phyloP scores from a whole-genome alignment of 225 moss, liverwort and hornwort species.

The Bryum argenteum region DNA sequence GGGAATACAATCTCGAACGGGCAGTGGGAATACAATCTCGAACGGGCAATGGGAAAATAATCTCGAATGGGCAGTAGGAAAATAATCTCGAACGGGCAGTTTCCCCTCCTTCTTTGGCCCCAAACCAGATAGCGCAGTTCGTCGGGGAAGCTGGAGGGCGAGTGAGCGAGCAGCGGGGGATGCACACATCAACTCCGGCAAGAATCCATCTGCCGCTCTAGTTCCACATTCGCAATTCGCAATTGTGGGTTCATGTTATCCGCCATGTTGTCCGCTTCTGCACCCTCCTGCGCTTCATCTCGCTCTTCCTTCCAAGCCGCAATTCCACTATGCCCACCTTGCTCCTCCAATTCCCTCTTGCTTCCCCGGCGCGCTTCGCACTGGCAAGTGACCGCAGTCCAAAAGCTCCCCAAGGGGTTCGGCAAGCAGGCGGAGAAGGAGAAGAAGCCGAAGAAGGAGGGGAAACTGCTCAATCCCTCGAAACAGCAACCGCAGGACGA shows the following conservation, averaged over 20 bases:
- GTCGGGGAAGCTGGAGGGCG: too few relatives aligned
- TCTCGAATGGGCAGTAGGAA: too few relatives aligned
- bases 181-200: not conserved
- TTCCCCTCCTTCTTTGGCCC: too few relatives aligned
- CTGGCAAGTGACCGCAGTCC: conserved; percentile 33
- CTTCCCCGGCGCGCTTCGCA: conserved; percentile 4
- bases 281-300: conserved; percentile 22
- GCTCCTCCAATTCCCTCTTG: conserved; percentile 16
- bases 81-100: too few relatives aligned
- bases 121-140: too few relatives aligned
- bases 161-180: too few relatives aligned
- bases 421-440: conserved; percentile 51
- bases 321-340: conserved; percentile 13
- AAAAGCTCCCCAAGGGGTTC: conserved; percentile 66
- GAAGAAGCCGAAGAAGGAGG: conserved; percentile 36
- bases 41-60: too few relatives aligned
- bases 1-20: too few relatives aligned
- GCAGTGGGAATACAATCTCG: too few relatives aligned
- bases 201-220: too few relatives aligned
- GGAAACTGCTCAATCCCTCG: conserved; percentile 19
- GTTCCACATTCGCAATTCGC: not conserved
- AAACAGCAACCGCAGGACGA: conserved; percentile 28
- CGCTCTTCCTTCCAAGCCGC: conserved; percentile 22
- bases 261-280: conserved; percentile 46
- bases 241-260: conserved; percentile 6